These are phyloP conservation scores for Neurospora sp. DNA, from an alignment of 495 filamentous ascomycete genomes.

Conservation along the genomic window DNA sequence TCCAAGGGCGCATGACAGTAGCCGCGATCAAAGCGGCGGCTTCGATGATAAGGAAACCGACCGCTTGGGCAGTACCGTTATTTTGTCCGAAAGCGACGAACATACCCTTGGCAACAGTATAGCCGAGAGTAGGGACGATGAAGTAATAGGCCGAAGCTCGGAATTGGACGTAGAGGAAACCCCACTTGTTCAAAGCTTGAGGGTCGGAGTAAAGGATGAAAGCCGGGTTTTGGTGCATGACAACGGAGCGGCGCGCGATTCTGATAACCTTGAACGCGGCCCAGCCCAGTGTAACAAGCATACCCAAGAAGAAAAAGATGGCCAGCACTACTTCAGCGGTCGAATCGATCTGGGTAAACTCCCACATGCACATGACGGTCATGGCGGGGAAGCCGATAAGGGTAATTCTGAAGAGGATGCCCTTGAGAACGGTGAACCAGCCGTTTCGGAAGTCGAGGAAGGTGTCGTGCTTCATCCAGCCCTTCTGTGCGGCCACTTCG, in stretches of 20 bases:
- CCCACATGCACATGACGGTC: slow-evolving; percentile 88
- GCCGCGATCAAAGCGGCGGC: slow-evolving; percentile 67
- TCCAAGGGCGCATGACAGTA: slow-evolving; percentile 83
- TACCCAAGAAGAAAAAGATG: slow-evolving; percentile 78
- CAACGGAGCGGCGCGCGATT: slow-evolving; percentile 79
- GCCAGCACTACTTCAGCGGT: slow-evolving; percentile 80
- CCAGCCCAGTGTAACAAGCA: slow-evolving; percentile 76
- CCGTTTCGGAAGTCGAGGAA: slow-evolving; percentile 94
- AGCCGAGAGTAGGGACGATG: slow-evolving; percentile 71
- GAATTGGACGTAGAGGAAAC: slow-evolving; percentile 97
- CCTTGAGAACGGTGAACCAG: slow-evolving; percentile 48
- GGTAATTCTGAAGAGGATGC: slow-evolving; percentile 87
- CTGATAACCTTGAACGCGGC: slow-evolving; percentile 82
- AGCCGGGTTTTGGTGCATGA: slow-evolving; percentile 93
- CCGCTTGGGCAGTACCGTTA: slow-evolving; percentile 63
- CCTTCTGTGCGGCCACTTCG: slow-evolving; percentile 61
- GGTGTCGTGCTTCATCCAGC: slow-evolving; percentile 75
- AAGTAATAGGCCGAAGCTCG: slow-evolving; percentile 96
- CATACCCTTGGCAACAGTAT: slow-evolving; percentile 77
- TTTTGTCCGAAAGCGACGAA: slow-evolving; percentile 81
- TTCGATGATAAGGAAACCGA: slow-evolving; percentile 80
- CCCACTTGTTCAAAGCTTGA: slow-evolving; percentile 92
- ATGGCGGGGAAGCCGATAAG: slow-evolving; percentile 95
- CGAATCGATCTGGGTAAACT: slow-evolving; percentile 79
- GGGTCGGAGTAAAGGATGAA: slow-evolving; percentile 98